phyloP scores from a whole-genome alignment of 306 rosid genomes.

The Gleditsia sinensis region DNA sequence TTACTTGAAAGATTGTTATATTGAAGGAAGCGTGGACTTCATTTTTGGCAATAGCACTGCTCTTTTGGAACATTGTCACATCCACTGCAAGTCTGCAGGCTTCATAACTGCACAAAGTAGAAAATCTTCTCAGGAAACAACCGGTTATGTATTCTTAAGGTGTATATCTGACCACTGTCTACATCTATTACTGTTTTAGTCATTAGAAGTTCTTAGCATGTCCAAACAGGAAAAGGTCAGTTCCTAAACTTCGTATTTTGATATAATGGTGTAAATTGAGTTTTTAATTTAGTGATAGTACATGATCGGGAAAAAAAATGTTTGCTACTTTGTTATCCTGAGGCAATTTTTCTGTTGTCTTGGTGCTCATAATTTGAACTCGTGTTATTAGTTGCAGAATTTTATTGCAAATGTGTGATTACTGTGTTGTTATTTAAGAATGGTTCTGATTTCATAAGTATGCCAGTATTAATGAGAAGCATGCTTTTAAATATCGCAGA shows the following conservation, averaged over 20 bases:
- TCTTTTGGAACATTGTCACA: slow-evolving; percentile 81
- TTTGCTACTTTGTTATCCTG: slow-evolving; percentile 5
- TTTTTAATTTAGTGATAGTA: not conserved
- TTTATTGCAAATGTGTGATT: not conserved
- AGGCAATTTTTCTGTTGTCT: not conserved
- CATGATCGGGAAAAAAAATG: not conserved
- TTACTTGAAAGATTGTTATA: slow-evolving; percentile 82
- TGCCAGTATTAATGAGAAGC: not conserved
- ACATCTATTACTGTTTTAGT: slow-evolving; percentile 8
- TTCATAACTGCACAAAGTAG: slow-evolving; percentile 86
- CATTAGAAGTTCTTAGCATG: slow-evolving; percentile 18
- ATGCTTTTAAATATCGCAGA: not conserved
- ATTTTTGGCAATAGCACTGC: slow-evolving; percentile 92
- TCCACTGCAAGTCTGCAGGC: slow-evolving; percentile 84
- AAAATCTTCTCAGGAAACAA: slow-evolving; percentile 81
- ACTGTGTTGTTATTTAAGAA: not conserved
- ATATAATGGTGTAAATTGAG: slow-evolving; percentile 4
- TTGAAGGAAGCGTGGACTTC: slow-evolving; percentile 96
- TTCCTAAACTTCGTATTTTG: slow-evolving; percentile 7
- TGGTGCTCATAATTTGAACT: slow-evolving; percentile 7
- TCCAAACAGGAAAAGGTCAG: slow-evolving; percentile 17
- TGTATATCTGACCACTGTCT: slow-evolving; percentile 32
- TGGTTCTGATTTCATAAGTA: not conserved
- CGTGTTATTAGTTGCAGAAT: not conserved
- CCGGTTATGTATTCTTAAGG: slow-evolving; percentile 88